Evolutionary conservation across 148 eudicot genomes (phyloP).

Genomic region (Silene latifolia): DNA sequence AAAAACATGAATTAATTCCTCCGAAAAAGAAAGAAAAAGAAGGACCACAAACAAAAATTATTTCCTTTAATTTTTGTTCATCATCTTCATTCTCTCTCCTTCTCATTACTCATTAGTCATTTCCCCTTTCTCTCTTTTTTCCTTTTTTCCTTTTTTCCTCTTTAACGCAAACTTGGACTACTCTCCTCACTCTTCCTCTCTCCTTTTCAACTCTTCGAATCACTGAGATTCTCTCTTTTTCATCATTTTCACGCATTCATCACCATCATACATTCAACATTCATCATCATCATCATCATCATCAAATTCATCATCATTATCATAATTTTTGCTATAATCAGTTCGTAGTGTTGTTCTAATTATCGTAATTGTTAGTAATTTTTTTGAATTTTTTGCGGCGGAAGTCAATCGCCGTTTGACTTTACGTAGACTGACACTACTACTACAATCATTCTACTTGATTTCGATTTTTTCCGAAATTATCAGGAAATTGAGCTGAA

Average conservation of each 20-base stretch:
- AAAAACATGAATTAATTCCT: too few relatives aligned
- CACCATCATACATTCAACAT: background rate
- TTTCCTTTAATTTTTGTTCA: conserved; percentile 26
- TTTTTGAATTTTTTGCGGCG: background rate
- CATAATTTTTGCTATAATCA: conserved; percentile 10
- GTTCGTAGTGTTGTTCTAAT: background rate
- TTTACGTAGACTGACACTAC: conserved; percentile 12
- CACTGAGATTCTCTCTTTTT: background rate
- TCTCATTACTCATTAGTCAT: conserved; percentile 24
- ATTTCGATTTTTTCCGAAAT: background rate
- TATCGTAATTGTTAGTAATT: background rate
- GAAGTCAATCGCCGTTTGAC: conserved; percentile 31
- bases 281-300: background rate
- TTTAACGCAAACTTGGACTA: background rate
- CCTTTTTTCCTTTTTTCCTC: conserved; percentile 7
- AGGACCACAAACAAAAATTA: conserved; percentile 12
- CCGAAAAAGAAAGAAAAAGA: background rate
- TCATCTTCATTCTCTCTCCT: conserved; percentile 4
- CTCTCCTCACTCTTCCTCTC: background rate
- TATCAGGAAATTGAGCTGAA: conserved; percentile 12
- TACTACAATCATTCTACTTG: background rate
- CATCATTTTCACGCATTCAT: conserved; percentile 4
- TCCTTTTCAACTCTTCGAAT: conserved; percentile 8
- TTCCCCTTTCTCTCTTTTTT: conserved; percentile 7
- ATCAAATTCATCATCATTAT: conserved; percentile 1